Conservation (phyloP, 345 rosid species). For the Salix udensis region DNA sequence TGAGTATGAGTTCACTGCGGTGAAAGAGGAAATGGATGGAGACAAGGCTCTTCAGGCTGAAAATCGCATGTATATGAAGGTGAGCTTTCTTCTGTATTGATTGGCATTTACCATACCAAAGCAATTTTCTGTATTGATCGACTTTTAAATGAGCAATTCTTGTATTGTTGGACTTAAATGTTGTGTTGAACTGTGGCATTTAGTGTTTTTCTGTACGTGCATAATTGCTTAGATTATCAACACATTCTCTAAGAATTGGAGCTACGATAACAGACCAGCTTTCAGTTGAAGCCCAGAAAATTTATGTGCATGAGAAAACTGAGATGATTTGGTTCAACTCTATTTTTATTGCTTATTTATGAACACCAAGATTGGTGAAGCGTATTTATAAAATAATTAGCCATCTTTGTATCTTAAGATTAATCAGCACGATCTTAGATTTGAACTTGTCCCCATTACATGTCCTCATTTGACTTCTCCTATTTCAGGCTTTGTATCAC, state of each 20-base stretch:
- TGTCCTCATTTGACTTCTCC: conserved; percentile 13
- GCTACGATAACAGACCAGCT: neutral
- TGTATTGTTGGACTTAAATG: neutral
- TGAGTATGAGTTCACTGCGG: conserved; percentile 50
- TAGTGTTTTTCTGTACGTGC: neutral
- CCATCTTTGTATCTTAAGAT: neutral
- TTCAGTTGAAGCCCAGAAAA: neutral
- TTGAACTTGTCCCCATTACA: neutral
- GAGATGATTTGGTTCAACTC: neutral
- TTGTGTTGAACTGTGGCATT: neutral
- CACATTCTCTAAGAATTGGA: neutral
- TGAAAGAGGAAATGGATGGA: conserved; percentile 71
- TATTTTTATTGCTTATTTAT: neutral
- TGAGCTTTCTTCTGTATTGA: conserved; percentile 18
- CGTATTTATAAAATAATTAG: neutral
- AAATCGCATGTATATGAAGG: conserved; percentile 78
- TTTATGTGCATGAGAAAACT: neutral
- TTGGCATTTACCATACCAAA: conserved; percentile 1
- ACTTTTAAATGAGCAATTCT: neutral
- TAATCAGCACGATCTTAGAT: neutral
- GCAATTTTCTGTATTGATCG: neutral
- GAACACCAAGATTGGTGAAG: neutral
- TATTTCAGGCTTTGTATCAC: conserved; percentile 66
- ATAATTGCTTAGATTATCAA: neutral
- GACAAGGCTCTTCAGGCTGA: conserved; percentile 45